A percentile compares a stretch with the other conserved stretches of the same genome.
These are phyloP conservation scores for Myrica gale DNA, from an alignment of 306 rosid species.

Conservation along the genomic window DNA sequence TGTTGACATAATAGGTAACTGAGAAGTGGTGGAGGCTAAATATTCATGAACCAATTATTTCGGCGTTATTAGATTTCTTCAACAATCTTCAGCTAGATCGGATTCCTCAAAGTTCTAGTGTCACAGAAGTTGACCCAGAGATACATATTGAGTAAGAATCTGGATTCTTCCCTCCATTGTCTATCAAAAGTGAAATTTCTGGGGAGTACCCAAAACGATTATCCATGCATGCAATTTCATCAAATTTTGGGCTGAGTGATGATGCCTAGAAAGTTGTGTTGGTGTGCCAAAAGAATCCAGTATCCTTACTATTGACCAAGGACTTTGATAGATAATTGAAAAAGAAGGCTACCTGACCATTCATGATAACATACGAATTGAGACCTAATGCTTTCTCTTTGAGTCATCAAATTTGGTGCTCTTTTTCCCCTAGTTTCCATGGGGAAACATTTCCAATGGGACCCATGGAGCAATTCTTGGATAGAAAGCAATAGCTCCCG, in stretches of 20 bases:
- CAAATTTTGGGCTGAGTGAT: conserved; percentile 10
- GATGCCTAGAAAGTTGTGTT: background rate
- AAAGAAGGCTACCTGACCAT: no score
- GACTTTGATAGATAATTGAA: no score
- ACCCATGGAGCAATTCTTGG: no score
- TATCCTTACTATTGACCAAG: no score
- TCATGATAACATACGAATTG: no score
- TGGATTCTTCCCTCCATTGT: conserved; percentile 9
- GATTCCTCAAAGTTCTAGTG: conserved; percentile 76
- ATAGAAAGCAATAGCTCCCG: no score
- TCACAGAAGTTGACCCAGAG: conserved; percentile 89
- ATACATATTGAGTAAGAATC: conserved; percentile 75
- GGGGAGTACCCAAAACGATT: background rate
- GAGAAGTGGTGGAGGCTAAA: conserved; percentile 82
- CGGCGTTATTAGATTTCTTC: conserved; percentile 83
- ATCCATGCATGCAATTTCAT: background rate
- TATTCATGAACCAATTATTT: conserved; percentile 90
- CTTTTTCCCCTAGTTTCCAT: no score
- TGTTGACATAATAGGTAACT: conserved; percentile 59
- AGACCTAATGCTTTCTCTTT: no score
- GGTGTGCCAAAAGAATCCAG: background rate
- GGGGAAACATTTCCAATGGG: no score
- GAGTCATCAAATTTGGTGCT: no score
- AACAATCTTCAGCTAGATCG: conserved; percentile 73
- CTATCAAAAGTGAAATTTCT: background rate